These are phyloP conservation scores for Albifimbria verrucaria DNA, from an alignment of 2,329 filamentous ascomycete genomes.

Conservation along the genomic window DNA sequence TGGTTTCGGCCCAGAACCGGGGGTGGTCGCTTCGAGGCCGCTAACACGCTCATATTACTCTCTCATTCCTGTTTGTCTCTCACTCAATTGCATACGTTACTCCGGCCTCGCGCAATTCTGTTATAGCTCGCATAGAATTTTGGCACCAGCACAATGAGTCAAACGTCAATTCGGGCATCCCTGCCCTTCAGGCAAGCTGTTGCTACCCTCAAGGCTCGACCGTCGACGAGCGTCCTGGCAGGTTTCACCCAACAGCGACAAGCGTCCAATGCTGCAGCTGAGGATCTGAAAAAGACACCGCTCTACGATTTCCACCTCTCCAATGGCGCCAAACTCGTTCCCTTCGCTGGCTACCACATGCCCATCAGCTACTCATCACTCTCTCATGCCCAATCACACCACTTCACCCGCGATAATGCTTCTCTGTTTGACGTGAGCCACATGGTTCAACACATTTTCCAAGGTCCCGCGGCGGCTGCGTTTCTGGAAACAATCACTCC, in stretches of 20 bases:
- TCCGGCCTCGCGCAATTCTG: too few relatives aligned
- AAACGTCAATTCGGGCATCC: neutral
- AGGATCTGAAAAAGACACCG: constrained; percentile 60
- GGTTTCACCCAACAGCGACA: constrained; percentile 14
- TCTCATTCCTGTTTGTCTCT: too few relatives aligned
- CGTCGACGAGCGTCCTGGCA: neutral
- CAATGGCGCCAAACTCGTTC: constrained; percentile 87
- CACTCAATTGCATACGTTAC: neutral
- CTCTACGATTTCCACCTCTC: constrained; percentile 76
- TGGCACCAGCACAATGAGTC: neutral
- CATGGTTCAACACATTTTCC: constrained; percentile 89
- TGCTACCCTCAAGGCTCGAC: neutral
- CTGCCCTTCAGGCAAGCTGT: neutral
- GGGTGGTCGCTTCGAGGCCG: too few relatives aligned
- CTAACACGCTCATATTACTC: too few relatives aligned
- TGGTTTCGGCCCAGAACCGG: too few relatives aligned
- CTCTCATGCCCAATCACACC: constrained; percentile 79
- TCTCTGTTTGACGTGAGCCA: constrained; percentile 95
- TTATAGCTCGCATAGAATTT: too few relatives aligned
- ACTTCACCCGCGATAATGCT: constrained; percentile 82
- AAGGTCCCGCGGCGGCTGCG: constrained; percentile 72
- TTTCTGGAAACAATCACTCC: constrained; percentile 87
- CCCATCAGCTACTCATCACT: constrained; percentile 82
- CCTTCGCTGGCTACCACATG: constrained; percentile 93
- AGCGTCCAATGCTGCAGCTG: constrained; percentile 22